phyloP scores from a whole-genome alignment of 106 monocot species.

The Allium cepa region DNA sequence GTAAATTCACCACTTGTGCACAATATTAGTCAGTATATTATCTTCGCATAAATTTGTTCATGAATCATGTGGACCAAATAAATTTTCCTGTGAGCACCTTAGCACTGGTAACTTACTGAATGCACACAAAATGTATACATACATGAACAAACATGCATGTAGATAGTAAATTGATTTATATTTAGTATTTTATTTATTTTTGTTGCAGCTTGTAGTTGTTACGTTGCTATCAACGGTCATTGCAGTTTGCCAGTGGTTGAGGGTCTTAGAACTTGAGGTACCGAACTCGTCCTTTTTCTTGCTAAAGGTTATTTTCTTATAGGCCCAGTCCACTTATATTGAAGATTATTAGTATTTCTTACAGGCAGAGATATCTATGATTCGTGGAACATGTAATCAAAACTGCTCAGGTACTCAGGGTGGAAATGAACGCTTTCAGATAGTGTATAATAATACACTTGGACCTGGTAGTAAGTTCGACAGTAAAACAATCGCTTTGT shows the following conservation, averaged over 20 bases:
- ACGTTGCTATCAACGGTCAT: conserved; percentile 20
- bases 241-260: conserved; percentile 39
- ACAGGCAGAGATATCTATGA: conserved; percentile 54
- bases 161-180: too few relatives aligned
- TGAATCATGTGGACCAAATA: too few relatives aligned
- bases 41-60: too few relatives aligned
- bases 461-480: conserved; percentile 18
- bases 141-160: too few relatives aligned
- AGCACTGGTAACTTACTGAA: too few relatives aligned
- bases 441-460: conserved; percentile 6
- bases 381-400: conserved; percentile 23
- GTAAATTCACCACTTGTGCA: too few relatives aligned
- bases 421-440: conserved; percentile 10
- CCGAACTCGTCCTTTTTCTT: neutral
- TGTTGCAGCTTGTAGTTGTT: conserved; percentile 42
- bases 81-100: too few relatives aligned
- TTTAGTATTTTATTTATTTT: neutral
- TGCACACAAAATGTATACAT: too few relatives aligned
- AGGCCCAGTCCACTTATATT: neutral
- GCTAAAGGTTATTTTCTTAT: neutral
- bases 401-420: neutral
- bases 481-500: conserved; percentile 38
- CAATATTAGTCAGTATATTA: too few relatives aligned
- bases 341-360: conserved; percentile 5
- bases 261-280: conserved; percentile 58